Base-by-base conservation (phyloP, 129 eudicot species). In the Arctium lappa region DNA sequence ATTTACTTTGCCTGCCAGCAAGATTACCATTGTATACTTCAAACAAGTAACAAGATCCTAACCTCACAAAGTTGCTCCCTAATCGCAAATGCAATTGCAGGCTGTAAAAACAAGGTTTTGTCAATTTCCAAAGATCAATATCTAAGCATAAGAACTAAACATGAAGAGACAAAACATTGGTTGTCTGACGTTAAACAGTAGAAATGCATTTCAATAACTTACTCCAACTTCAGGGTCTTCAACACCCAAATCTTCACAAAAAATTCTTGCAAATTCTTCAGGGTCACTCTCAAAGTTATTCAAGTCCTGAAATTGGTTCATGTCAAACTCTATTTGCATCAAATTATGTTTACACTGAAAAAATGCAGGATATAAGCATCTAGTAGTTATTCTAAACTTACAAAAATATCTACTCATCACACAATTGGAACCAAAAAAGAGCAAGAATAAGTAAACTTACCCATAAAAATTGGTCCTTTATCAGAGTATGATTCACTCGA, bases 171-270 rank as follows among this genome's bases (percentile, higher is more conserved):
- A 12, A 42, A 8, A 9, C 66, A 44, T 18, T 66, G 38, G 33
- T 32, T 46, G 38, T 76, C 34, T 37, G 63, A 33, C 73, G 27
- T 4, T 60, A 8, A 81, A 76, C 7, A 16, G 68, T 48, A 69
- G 2, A 9, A 74, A 63, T 34, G 30, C 66, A 46, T 66, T 69
- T 77, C n/a, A 60, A 40, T 16, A 63, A 70, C 99, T 90, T 88
- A 95, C 99, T 77, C 93, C 99, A 86, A 92, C 99, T 92, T 95
- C 97, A 40, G 99, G 99, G 78, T 95, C 99, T 84, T 93, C 91
- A 76, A 95, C 88, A 77, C 92, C 93, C 94, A 95, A 38, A 80
- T 95, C 99, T 84, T 85, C 79, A 84, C 99, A 93, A 78, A 95
- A 93, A 16, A 89, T 90, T 84, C 93, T 90, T 34, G 99, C 94